Conservation (phyloP, 768 basidiomycete species). For the Phlegmacium glaucopus region DNA sequence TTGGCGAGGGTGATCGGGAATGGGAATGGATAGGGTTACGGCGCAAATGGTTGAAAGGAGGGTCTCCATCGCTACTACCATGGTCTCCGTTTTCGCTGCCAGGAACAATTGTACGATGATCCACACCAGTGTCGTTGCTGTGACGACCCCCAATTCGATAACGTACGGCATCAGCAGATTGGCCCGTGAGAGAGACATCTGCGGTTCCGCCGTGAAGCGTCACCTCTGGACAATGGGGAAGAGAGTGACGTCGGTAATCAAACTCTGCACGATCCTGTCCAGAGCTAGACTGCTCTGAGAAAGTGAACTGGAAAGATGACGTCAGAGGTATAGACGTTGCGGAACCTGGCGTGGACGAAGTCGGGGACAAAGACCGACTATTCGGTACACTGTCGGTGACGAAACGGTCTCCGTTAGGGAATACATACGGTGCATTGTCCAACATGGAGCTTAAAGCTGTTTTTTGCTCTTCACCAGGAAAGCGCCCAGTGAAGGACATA, state of each 20-base stretch:
- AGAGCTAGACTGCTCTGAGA: constrained; percentile 45
- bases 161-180: constrained; percentile 53
- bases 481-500: constrained; percentile 25
- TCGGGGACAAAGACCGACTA: constrained; percentile 73
- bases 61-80: constrained; percentile 58
- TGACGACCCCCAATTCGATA: constrained; percentile 58
- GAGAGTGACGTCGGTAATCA: constrained; percentile 60
- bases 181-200: constrained; percentile 56
- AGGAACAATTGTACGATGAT: constrained; percentile 42
- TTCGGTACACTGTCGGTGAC: constrained; percentile 23
- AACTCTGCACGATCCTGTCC: constrained; percentile 60
- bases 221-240: constrained; percentile 53
- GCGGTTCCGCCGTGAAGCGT: constrained; percentile 73
- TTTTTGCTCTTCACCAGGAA: constrained; percentile 27
- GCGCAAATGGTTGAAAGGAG: constrained; percentile 39
- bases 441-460: constrained; percentile 18
- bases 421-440: constrained; percentile 24
- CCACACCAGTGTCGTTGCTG: constrained; percentile 43
- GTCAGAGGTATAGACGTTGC: constrained; percentile 63
- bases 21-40: constrained; percentile 42
- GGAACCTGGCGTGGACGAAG: constrained; percentile 52
- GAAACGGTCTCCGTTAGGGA: constrained; percentile 22
- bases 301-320: constrained; percentile 65
- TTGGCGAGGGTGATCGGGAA: constrained; percentile 48
- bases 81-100: constrained; percentile 49